Evolutionary conservation across 129 eudicot genomes (phyloP).

Genomic region (Artemisia argyi): DNA sequence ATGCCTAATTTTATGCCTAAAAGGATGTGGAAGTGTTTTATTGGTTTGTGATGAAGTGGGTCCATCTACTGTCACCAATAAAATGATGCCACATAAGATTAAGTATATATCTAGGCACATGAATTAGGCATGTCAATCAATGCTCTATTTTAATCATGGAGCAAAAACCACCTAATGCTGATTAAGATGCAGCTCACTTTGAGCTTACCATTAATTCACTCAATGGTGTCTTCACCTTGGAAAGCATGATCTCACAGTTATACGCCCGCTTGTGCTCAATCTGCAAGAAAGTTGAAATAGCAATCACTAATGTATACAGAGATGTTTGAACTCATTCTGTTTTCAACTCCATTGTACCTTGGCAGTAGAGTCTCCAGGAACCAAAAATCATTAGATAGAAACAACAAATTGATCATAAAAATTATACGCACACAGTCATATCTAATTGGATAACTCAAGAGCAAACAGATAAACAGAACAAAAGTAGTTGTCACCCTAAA

Average conservation of each 20-base stretch:
- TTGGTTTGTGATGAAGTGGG: no score
- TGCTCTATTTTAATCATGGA: no score
- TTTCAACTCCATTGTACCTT: not conserved
- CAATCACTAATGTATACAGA: conserved; percentile 11
- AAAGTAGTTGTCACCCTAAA: not conserved
- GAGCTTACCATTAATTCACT: conserved; percentile 79
- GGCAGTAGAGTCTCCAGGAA: not conserved
- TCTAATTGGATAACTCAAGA: not conserved
- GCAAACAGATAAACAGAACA: not conserved
- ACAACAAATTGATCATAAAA: not conserved
- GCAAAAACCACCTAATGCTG: no score
- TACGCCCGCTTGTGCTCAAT: conserved; percentile 86
- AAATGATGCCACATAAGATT: no score
- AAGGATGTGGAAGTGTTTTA: no score
- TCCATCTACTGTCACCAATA: no score
- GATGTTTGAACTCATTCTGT: not conserved
- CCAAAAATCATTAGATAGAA: not conserved
- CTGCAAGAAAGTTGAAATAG: conserved; percentile 45
- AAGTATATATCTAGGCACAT: no score
- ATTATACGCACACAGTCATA: no score
- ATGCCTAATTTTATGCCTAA: no score
- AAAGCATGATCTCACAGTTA: conserved; percentile 96
- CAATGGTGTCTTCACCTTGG: conserved; percentile 85
- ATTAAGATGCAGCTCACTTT: conserved; percentile 1
- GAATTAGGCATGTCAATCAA: no score